Evolutionary conservation across 495 filamentous ascomycete species (phyloP), one percentile per base, ranked within the genome.

Genomic region (Jackrogersella minutella): DNA sequence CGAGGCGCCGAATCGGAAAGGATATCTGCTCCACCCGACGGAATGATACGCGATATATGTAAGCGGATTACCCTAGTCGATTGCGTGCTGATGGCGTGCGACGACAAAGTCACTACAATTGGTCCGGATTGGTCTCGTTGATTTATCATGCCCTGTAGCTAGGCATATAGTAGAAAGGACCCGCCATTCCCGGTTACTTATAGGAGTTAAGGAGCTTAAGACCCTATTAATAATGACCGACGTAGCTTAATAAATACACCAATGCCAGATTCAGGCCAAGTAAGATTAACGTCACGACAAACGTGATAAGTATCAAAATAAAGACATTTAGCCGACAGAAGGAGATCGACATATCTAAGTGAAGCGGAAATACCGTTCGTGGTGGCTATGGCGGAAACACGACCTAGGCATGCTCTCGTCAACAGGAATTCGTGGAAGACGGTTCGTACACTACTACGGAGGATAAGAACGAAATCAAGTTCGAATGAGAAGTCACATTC

Each of bases 11-110:
- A 65, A 65, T 59, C 62, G 62, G 62, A 58, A 58, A 36, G 30
- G 58, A 49, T 47, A 63, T 58, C 44, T 62, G 19, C 65, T 59
- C 65, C 66, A 56, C 59, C 55, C 41, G 17, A 64, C 55, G 41
- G 40, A 51, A 50, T 16, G 50, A 36, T 58, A 50, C 44, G 33
- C 47, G 22, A 44, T 28, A 7, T 64, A 51, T 69, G 61, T 69
- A 69, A 69, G 61, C 66, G 39, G 3, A 22, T 24, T 46, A 64
- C 60, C 66, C 61, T 61, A 57, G 66, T 64, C 66, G 56, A 69
- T 69, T 55, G 66, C 66, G 66, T 69, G 66, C 66, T 69, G 56
- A 69, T 69, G 50, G 66, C 66, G 66, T 69, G 66, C 66, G 66
- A 64, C 50, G 44, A 7, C 50, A 51, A 31, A 52, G 37, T 52